Evolutionary conservation across 169 alveolate genomes (phyloP).

Genomic region (Plasmodium reichenowi): DNA sequence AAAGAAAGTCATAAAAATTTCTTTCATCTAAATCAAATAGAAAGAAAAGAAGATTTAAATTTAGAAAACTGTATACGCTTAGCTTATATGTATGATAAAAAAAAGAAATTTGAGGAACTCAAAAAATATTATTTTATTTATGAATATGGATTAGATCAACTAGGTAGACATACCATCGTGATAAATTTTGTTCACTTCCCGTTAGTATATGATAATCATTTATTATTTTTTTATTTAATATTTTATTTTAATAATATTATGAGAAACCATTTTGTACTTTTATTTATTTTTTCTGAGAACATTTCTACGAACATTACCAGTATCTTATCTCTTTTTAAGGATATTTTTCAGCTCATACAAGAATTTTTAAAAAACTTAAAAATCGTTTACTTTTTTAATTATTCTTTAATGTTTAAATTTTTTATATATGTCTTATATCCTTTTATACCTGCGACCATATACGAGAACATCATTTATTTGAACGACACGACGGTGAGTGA

Average conservation of each 20-base stretch:
- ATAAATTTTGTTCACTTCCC: constrained; percentile 52
- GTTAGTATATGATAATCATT: constrained; percentile 22
- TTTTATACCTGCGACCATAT: constrained; percentile 41
- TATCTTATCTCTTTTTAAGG: constrained; percentile 53
- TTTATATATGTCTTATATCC: constrained; percentile 56
- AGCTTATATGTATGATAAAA: constrained; percentile 36
- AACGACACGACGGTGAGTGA: constrained; percentile 20
- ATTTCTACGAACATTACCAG: constrained; percentile 32
- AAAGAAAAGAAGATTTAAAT: constrained; percentile 38
- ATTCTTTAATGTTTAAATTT: constrained; percentile 37
- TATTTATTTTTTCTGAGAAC: constrained; percentile 34
- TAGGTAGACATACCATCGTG: constrained; percentile 30
- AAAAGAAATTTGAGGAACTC: constrained; percentile 34
- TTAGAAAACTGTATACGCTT: constrained; percentile 38
- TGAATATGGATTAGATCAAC: constrained; percentile 40
- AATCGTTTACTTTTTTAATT: constrained; percentile 48
- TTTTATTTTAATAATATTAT: constrained; percentile 40
- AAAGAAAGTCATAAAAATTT: constrained; percentile 42
- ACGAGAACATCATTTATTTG: constrained; percentile 24
- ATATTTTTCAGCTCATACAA: constrained; percentile 32
- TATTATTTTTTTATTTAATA: constrained; percentile 26
- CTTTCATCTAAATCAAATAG: constrained; percentile 12
- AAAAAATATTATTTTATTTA: constrained; percentile 22
- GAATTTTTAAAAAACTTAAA: constrained; percentile 38
- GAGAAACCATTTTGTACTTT: constrained; percentile 50